Evolutionary conservation across 192 early-diverging fungal species (phyloP), one percentile per base, ranked within the genome.

Genomic region (Entomortierella lignicola): DNA sequence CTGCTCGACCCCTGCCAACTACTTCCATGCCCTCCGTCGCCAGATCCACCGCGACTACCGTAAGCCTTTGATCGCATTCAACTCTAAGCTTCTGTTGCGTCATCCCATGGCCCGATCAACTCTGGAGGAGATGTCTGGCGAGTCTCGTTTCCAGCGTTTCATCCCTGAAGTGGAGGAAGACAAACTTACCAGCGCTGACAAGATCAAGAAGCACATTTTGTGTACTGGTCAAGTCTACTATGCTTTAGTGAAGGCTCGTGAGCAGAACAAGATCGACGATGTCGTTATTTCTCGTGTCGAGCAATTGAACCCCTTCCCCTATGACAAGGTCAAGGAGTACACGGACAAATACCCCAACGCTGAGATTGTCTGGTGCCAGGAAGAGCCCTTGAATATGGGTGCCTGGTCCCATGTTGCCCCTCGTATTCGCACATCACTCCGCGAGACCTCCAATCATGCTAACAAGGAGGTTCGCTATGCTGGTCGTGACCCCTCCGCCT

Each of bases 211-310:
- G 32, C 91, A 98, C 72, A 90, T 99, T 72, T 89, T 99, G 86
- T 99, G 98, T 82, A 86, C 94, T 48, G 98, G 98, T 65, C 96
- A 99, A 82, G 96, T 99, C 48, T 99, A 99, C 90, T 99, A 98
- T 88, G 86, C 93, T 2, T 88, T 97, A 57, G 77, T 92, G 64
- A 89, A 89, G 79, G 96, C 98, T 17, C 92, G 96, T 69, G 92
- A 93, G 59, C 85, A 94, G 47, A 99, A 99, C 94, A 90, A 96
- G 74, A 84, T 98, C 60, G 82, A 89, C 63, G 82, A 98, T 81
- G 85, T 96, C 47, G 96, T 92, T 55, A 97, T 99, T 81, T 96
- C 95, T 60, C 91, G 96, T 70, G 69, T 98, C 47, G 98, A 98
- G 87, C 98, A 98, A 85, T 81, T 99, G 69, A 87, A 89, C 66